phyloP scores from a whole-genome alignment of 345 rosid species.

The Brassica cretica region DNA sequence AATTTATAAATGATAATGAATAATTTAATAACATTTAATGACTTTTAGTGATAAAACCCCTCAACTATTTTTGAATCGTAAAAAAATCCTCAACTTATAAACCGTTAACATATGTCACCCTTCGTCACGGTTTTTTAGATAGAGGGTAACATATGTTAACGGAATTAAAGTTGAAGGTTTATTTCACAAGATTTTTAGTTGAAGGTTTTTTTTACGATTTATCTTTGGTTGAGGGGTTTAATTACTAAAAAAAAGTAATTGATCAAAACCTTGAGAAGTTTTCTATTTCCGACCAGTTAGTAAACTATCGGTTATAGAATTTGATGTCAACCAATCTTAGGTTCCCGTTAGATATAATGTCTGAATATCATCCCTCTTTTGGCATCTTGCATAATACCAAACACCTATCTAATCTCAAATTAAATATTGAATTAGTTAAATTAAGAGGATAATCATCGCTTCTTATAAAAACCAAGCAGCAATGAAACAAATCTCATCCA shows the following conservation, averaged over 20 bases:
- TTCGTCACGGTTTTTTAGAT: too few species aligned
- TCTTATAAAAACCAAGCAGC: constrained; percentile 26
- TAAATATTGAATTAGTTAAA: constrained; percentile 19
- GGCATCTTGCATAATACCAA: constrained; percentile 37
- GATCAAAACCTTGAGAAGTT: not conserved
- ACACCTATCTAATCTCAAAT: constrained; percentile 39
- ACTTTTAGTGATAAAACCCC: too few species aligned
- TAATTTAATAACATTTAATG: too few species aligned
- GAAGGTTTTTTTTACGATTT: too few species aligned
- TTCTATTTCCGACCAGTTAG: constrained; percentile 12
- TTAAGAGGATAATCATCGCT: constrained; percentile 27
- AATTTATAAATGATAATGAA: too few species aligned
- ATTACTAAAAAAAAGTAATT: not conserved
- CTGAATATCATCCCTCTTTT: not conserved
- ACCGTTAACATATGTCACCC: too few species aligned
- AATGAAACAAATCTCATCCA: constrained; percentile 34
- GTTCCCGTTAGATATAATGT: constrained; percentile 1
- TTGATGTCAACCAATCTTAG: constrained; percentile 24
- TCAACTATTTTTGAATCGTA: too few species aligned
- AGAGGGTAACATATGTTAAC: too few species aligned
- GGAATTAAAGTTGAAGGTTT: too few species aligned
- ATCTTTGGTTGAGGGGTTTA: too few species aligned
- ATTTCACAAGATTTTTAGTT: too few species aligned
- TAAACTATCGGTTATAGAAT: constrained; percentile 12
- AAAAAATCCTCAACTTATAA: too few species aligned